Evolutionary conservation across 306 rosid species (phyloP).

Genomic region (Prunus mongolica): DNA sequence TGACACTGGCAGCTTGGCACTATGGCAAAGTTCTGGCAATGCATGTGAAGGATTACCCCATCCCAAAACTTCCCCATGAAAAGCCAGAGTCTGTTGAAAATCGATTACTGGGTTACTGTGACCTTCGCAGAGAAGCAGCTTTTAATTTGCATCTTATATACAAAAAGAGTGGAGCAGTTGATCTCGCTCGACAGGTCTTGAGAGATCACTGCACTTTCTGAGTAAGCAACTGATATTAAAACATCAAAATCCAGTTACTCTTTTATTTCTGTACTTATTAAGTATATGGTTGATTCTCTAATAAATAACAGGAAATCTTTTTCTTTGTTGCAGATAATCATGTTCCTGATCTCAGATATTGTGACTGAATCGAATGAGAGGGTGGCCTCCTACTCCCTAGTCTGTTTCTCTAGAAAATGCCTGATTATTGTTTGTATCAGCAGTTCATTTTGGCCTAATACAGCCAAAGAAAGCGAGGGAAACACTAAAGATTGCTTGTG

Average conservation of each 20-base stretch:
- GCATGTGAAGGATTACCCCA: conserved; percentile 56
- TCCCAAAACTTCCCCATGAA: conserved; percentile 68
- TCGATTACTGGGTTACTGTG: conserved; percentile 55
- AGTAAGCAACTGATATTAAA: conserved; percentile 9
- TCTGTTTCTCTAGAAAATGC: background rate
- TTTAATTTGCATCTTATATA: conserved; percentile 82
- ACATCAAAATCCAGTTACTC: background rate
- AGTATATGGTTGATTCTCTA: background rate
- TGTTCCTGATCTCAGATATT: background rate
- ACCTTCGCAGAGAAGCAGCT: conserved; percentile 86
- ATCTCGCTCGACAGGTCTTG: conserved; percentile 83
- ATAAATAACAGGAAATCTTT: background rate
- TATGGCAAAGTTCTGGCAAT: conserved; percentile 70
- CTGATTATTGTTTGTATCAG: background rate
- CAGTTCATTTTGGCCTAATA: background rate
- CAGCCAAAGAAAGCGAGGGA: background rate
- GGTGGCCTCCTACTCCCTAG: background rate
- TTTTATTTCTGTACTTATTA: background rate
- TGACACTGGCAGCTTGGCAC: conserved; percentile 58
- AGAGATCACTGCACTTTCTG: conserved; percentile 66
- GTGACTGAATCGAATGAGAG: background rate
- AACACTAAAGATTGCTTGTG: background rate
- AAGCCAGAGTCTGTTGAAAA: conserved; percentile 31
- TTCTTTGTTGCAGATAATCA: background rate
- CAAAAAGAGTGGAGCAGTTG: conserved; percentile 77